Percentiles rank a stretch among this genome's conserved stretches.
These are phyloP conservation scores for Tylopilus felleus DNA, from an alignment of 768 basidiomycete genomes.

Conservation along the genomic window DNA sequence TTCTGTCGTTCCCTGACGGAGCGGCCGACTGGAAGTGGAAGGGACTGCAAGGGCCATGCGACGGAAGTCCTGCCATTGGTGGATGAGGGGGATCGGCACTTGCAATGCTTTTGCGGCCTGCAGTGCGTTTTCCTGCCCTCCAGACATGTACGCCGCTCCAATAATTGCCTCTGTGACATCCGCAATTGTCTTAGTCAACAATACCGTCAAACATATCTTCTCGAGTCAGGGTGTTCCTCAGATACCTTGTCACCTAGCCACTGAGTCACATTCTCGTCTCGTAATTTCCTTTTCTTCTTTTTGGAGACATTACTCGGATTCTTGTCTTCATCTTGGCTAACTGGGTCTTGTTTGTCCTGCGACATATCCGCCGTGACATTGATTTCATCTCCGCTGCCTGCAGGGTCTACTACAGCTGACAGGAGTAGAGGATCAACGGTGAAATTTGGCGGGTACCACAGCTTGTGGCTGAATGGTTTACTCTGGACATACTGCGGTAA, in stretches of 20 bases:
- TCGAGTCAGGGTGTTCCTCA: not conserved
- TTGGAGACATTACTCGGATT: constrained; percentile 4
- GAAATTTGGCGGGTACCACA: constrained; percentile 60
- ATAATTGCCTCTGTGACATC: constrained; percentile 85
- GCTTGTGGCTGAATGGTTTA: constrained; percentile 61
- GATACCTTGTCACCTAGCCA: constrained; percentile 78
- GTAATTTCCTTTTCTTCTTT: constrained; percentile 45
- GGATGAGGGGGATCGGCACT: constrained; percentile 60
- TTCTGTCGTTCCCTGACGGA: constrained; percentile 47
- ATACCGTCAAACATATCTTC: constrained; percentile 10
- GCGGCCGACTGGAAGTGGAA: constrained; percentile 40
- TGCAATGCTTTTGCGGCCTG: constrained; percentile 60
- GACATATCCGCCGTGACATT: constrained; percentile 9
- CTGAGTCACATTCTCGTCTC: constrained; percentile 42
- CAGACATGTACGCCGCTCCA: constrained; percentile 75
- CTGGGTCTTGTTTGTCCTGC: constrained; percentile 10
- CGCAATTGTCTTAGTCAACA: constrained; percentile 58
- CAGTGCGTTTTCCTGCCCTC: constrained; percentile 66
- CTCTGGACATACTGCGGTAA: constrained; percentile 72
- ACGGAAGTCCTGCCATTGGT: constrained; percentile 69
- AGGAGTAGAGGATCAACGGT: constrained; percentile 23
- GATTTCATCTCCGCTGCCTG: constrained; percentile 31
- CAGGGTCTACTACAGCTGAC: constrained; percentile 18
- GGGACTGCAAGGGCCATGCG: constrained; percentile 44
- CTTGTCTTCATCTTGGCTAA: constrained; percentile 12